A percentile compares a stretch with the other conserved stretches of the same genome.
Conservation (phyloP, 2,329 filamentous ascomycete genomes). For the Stenocarpella maydis region DNA sequence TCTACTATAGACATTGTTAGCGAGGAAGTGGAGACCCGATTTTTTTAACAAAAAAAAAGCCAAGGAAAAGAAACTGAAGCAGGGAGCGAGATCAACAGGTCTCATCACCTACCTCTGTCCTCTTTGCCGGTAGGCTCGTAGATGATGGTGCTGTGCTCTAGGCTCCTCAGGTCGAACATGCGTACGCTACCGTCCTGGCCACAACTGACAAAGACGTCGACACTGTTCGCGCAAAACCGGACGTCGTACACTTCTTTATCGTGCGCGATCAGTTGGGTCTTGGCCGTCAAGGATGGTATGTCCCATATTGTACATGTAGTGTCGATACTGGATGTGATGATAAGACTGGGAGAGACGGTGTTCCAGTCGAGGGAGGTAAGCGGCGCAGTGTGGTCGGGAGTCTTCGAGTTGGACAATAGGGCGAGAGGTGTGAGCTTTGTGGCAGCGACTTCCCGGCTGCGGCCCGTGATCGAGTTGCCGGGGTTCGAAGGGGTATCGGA, state of each 20-base stretch:
- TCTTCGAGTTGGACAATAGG: constrained; percentile 96
- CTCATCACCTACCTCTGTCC: constrained; percentile 65
- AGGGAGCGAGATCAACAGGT: constrained; percentile 12
- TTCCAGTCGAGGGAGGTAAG: constrained; percentile 99
- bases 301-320: constrained; percentile 99
- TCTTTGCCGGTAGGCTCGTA: constrained; percentile 95
- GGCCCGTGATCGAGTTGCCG: constrained; percentile 74
- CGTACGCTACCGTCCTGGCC: constrained; percentile 96
- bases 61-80: no score
- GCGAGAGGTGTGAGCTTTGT: constrained; percentile 91
- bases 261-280: constrained; percentile 97
- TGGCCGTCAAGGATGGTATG: constrained; percentile 95
- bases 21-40: no score
- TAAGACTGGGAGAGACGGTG: constrained; percentile 92
- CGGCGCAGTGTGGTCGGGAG: constrained; percentile 95
- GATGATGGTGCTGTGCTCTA: constrained; percentile 98
- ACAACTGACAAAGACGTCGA: constrained; percentile 98
- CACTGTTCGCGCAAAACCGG: constrained; percentile 95
- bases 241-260: constrained; percentile 99
- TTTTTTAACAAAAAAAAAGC: not conserved
- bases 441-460: constrained; percentile 64
- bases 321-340: constrained; percentile 98
- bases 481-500: constrained; percentile 66
- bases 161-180: constrained; percentile 96
- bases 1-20: constrained; percentile 47